Conservation (phyloP, 352 stramenopile genomes). For the Phytopythium delawarense region DNA sequence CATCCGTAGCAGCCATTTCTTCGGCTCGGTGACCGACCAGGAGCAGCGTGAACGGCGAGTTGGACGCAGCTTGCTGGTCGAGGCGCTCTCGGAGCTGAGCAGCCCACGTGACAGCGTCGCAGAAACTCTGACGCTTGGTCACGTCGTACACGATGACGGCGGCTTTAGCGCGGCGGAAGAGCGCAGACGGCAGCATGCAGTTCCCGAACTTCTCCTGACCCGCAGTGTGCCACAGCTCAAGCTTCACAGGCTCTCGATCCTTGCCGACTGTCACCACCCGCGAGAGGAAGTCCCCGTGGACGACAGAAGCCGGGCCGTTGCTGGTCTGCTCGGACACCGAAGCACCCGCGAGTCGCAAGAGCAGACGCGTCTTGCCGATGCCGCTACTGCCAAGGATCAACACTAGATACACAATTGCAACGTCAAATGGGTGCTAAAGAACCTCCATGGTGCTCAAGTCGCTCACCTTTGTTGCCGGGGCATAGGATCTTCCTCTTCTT, state of each 20-base stretch:
- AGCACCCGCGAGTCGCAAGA: constrained; percentile 19
- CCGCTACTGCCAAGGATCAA: constrained; percentile 35
- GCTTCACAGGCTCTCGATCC: constrained; percentile 26
- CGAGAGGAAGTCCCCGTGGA: constrained; percentile 26
- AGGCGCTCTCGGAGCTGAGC: constrained; percentile 17
- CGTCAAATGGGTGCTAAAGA: neutral
- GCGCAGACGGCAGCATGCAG: constrained; percentile 26
- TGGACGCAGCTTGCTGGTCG: neutral
- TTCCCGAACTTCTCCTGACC: constrained; percentile 40
- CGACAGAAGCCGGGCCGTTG: neutral
- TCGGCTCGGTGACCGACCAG: constrained; percentile 28
- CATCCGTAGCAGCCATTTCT: constrained; percentile 2
- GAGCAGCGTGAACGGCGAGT: constrained; percentile 23
- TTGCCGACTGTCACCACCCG: constrained; percentile 23
- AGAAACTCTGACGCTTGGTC: constrained; percentile 28
- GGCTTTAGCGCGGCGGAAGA: constrained; percentile 37
- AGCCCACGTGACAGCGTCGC: constrained; percentile 25
- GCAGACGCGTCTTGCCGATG: constrained; percentile 42
- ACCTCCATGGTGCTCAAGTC: neutral
- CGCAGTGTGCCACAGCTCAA: constrained; percentile 55
- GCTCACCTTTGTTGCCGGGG: constrained; percentile 38
- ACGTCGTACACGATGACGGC: constrained; percentile 47
- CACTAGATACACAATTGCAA: constrained; percentile 16
- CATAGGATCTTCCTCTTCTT: constrained; percentile 26
- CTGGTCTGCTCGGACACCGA: neutral